Base-by-base conservation (phyloP, 495 filamentous ascomycete species). In the Xylaria acuta region DNA sequence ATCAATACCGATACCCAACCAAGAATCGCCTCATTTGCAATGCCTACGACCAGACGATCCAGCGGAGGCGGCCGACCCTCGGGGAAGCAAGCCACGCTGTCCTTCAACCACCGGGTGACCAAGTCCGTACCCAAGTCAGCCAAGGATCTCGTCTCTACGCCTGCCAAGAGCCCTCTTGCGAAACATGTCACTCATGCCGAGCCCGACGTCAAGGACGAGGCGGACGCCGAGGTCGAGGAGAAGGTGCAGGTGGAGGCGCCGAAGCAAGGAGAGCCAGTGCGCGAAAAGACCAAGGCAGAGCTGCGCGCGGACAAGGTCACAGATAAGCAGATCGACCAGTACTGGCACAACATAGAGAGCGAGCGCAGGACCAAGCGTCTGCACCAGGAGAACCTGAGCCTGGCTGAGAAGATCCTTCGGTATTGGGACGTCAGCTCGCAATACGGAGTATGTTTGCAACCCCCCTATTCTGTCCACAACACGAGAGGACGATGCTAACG, bases 401-500 rank as follows among this genome's bases (percentile, higher is more conserved):
- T 93, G 12, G 85, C 92, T 53, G 96, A 98, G 86, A 95, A 94
- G 85, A 90, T 97, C 58, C 84, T 95, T 73, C 83, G 95, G 73
- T 91, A 97, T 76, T 99, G 93, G 81, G 96, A 99, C 79, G 88
- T 97, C 51, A 93, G 89, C 64, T 90, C 85, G 72, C 93, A 97
- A 79, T 99, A 92, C 81, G 96, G 96, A 71, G 94, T 97, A 88
- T 80, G 92, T 90, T 22, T 38, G 67, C 67, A 34, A n/a, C n/a
- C 40, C 41, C 59, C 36, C 7, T 56, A 20, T 27, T 53, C 22
- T 71, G 32, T 63, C 34, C n/a, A 30, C 9, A n/a, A 18, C 51
- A 1, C 32, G 30, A 43, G 47, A 43, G 32, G 1, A 71, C 1
- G 67, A 76, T 65, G 73, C 73, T 77, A 49, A 74, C 30, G 1